These are phyloP conservation scores for Metschnikowia hibisci DNA, from an alignment of 805 yeast species.

Conservation along the genomic window DNA sequence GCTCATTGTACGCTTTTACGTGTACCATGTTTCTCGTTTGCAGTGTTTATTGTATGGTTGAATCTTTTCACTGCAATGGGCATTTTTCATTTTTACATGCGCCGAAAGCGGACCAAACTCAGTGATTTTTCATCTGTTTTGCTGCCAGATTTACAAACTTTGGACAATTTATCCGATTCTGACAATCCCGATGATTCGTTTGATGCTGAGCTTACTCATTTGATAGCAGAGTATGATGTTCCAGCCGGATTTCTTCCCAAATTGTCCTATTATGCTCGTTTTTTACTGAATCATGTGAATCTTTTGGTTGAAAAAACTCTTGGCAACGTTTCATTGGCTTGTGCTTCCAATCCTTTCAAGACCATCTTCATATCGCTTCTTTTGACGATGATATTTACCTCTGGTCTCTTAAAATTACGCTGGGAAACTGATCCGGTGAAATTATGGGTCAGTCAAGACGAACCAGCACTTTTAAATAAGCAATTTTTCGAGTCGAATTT, in stretches of 20 bases:
- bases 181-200: background rate
- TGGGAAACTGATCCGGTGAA: slow-evolving; percentile 78
- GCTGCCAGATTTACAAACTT: too few species aligned
- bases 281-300: slow-evolving; percentile 5
- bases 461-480: slow-evolving; percentile 66
- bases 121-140: background rate
- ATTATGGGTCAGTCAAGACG: slow-evolving; percentile 83
- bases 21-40: slow-evolving; percentile 71
- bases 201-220: slow-evolving; percentile 5
- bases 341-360: slow-evolving; percentile 56
- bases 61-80: slow-evolving; percentile 39
- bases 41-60: slow-evolving; percentile 50
- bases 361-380: slow-evolving; percentile 23
- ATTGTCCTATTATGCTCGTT: background rate
- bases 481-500: slow-evolving; percentile 70
- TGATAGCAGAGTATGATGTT: slow-evolving; percentile 1
- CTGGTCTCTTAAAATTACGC: slow-evolving; percentile 48
- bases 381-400: slow-evolving; percentile 44
- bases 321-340: slow-evolving; percentile 49
- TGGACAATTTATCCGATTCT: background rate
- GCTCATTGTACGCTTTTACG: slow-evolving; percentile 52
- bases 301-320: slow-evolving; percentile 32
- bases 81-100: slow-evolving; percentile 32
- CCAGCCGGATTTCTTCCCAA: background rate
- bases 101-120: slow-evolving; percentile 11